These are phyloP conservation scores for Periconia sp. DNA, from an alignment of 2,329 filamentous ascomycete genomes.

Conservation along the genomic window DNA sequence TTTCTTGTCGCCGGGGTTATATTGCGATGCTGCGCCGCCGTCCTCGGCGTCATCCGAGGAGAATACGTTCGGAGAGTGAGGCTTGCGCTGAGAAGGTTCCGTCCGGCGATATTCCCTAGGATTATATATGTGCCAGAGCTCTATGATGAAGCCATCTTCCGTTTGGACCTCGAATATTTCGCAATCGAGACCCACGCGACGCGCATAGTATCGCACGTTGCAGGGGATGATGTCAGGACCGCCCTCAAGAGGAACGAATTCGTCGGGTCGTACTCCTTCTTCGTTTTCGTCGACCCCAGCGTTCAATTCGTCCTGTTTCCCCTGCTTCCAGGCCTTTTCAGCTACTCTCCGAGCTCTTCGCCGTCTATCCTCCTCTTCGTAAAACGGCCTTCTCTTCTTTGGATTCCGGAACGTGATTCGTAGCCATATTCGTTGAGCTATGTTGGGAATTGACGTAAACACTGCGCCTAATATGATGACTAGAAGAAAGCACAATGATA, in stretches of 20 bases:
- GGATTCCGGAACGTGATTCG: conserved; percentile 66
- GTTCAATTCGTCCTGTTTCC: conserved; percentile 42
- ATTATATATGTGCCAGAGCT: conserved; percentile 88
- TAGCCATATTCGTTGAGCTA: conserved; percentile 58
- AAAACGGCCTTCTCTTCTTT: conserved; percentile 69
- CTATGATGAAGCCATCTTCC: conserved; percentile 90
- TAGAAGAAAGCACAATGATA: conserved; percentile 78
- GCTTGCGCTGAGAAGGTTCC: conserved; percentile 55
- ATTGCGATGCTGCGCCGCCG: conserved; percentile 31
- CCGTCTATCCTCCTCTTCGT: conserved; percentile 72
- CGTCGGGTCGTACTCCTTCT: conserved; percentile 49
- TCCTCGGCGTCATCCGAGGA: conserved; percentile 39
- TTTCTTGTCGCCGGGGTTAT: conserved; percentile 57
- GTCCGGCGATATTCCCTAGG: conserved; percentile 72
- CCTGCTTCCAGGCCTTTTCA: conserved; percentile 66
- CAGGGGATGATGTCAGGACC: conserved; percentile 79
- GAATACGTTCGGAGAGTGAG: conserved; percentile 69
- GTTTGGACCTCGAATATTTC: conserved; percentile 87
- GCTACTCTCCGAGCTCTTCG: conserved; percentile 62
- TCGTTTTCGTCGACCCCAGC: conserved; percentile 50
- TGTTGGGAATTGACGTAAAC: conserved; percentile 67
- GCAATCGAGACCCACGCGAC: conserved; percentile 83
- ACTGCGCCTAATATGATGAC: conserved; percentile 77
- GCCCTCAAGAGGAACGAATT: conserved; percentile 78
- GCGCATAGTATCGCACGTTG: conserved; percentile 84